Base-by-base conservation (phyloP, 257 asterid genomes). In the Striga asiatica region DNA sequence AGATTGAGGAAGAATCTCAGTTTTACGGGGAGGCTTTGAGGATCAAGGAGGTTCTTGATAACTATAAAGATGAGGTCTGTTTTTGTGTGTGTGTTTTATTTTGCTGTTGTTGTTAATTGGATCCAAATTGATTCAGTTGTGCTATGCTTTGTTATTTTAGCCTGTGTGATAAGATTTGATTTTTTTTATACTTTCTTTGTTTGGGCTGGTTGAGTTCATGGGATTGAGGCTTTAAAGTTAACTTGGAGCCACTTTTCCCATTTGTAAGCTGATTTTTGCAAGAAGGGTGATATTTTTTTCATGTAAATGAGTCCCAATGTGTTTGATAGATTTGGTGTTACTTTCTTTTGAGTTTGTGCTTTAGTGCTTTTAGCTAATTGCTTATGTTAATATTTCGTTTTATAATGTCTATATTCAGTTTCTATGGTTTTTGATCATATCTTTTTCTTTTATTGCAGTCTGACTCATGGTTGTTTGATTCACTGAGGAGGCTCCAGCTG, bases 401-500 rank as follows among this genome's bases (percentile, higher is more conserved):
- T 22, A 2, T n/a, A n/a, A n/a, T n/a, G n/a, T n/a, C n/a, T n/a
- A n/a, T n/a, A n/a, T n/a, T n/a, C n/a, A n/a, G n/a, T n/a, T n/a
- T n/a, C n/a, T n/a, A n/a, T n/a, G n/a, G n/a, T n/a, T n/a, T n/a
- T n/a, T n/a, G n/a, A n/a, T n/a, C n/a, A n/a, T 23, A 18, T 35
- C 14, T 28, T 54, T 48, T 37, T 66, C 46, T 8, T 8, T 28
- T 55, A n/a, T 13, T 65, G 38, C 94, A 80, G 93, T 63, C 95
- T 57, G 89, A 64, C 61, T 24, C 75, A 14, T 17, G 48, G 56
- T 54, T 89, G 74, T 74, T 59, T 60, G 94, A 82, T 54, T 85
- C 82, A 8, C 66, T 89, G 72, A 81, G 88, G 76, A 74, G 77
- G 87, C 88, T 89, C 58, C 94, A 89, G 70, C 68, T 85, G 35